Conservation (phyloP, 306 rosid species). For the Datisca glomerata region DNA sequence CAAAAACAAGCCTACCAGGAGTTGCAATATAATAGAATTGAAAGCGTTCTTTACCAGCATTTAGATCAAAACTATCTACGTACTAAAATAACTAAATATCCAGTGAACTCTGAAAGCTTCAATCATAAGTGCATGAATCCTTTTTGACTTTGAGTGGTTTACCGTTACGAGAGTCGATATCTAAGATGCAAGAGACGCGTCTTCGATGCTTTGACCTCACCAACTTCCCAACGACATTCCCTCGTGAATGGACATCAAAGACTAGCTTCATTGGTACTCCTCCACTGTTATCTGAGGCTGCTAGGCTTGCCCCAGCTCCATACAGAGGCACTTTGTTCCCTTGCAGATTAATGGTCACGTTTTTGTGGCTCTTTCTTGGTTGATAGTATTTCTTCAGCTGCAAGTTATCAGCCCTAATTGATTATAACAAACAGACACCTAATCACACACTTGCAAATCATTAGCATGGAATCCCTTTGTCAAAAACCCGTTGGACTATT, state of each 20-base stretch:
- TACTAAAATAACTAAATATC: too few relatives aligned
- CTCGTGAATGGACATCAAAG: slow-evolving; percentile 46
- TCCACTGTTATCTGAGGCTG: slow-evolving; percentile 22
- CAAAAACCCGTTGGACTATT: too few relatives aligned
- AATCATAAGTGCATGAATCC: slow-evolving; percentile 35
- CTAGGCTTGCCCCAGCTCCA: slow-evolving; percentile 69
- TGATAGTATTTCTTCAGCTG: slow-evolving; percentile 71
- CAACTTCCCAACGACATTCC: slow-evolving; percentile 57
- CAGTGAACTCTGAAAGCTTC: too few relatives aligned
- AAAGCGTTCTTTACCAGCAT: too few relatives aligned
- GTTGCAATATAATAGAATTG: too few relatives aligned
- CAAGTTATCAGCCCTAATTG: slow-evolving; percentile 2
- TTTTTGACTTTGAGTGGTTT: slow-evolving; percentile 40
- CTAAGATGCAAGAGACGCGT: slow-evolving; percentile 37
- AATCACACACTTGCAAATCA: too few relatives aligned
- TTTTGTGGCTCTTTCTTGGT: slow-evolving; percentile 41
- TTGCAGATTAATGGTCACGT: slow-evolving; percentile 35
- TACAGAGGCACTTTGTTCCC: slow-evolving; percentile 70
- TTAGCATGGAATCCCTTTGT: too few relatives aligned
- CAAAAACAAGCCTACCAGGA: too few relatives aligned
- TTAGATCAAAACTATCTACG: too few relatives aligned
- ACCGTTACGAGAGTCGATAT: slow-evolving; percentile 27
- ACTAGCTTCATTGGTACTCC: slow-evolving; percentile 44
- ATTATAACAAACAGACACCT: too few relatives aligned
- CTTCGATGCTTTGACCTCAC: slow-evolving; percentile 47